These are phyloP conservation scores for Candida piceae DNA, from an alignment of 805 yeast genomes.

Conservation along the genomic window DNA sequence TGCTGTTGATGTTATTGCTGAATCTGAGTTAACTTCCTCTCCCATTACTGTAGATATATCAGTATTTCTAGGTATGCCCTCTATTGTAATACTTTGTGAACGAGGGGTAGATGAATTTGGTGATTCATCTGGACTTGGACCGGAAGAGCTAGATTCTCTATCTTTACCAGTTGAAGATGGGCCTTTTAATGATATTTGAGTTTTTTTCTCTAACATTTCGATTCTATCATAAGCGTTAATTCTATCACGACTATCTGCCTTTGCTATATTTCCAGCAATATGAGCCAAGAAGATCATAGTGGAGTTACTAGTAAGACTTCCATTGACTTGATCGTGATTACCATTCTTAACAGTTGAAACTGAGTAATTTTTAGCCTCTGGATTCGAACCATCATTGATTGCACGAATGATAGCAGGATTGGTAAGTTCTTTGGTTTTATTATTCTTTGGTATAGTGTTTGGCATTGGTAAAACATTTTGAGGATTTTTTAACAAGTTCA, in stretches of 20 bases:
- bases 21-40: too few relatives aligned
- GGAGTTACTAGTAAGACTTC: conserved; percentile 26
- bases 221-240: conserved; percentile 49
- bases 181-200: conserved; percentile 1
- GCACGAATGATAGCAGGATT: background rate
- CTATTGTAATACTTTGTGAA: too few relatives aligned
- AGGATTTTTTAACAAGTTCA: too few relatives aligned
- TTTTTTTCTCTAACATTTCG: conserved; percentile 37
- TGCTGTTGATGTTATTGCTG: too few relatives aligned
- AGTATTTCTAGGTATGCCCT: too few relatives aligned
- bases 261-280: conserved; percentile 73
- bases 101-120: too few relatives aligned
- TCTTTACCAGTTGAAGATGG: conserved; percentile 11
- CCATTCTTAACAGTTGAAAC: conserved; percentile 2
- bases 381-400: conserved; percentile 1
- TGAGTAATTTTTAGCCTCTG: conserved; percentile 3
- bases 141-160: conserved; percentile 7
- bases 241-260: conserved; percentile 60
- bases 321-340: conserved; percentile 7
- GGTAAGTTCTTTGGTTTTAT: background rate
- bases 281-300: conserved; percentile 70
- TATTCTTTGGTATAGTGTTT: too few relatives aligned
- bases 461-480: background rate
- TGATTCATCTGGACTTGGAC: conserved; percentile 6
- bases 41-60: too few relatives aligned